Evolutionary conservation across 2,329 filamentous ascomycete genomes (phyloP), one percentile per base, ranked within the genome.

Genomic region (Simplicillium sp.): DNA sequence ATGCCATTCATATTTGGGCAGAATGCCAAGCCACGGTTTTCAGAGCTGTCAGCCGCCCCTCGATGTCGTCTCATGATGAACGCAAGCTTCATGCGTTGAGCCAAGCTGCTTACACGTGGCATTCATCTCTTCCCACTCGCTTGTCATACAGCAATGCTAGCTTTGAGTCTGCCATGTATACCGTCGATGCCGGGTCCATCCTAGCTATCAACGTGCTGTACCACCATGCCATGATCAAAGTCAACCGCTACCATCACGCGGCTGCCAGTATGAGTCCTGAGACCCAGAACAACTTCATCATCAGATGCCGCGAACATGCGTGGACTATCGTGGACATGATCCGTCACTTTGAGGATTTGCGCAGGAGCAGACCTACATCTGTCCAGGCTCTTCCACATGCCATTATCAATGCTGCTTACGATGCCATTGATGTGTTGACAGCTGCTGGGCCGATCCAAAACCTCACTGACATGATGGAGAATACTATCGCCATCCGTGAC

Each of bases 121-220:
- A 64, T 15, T 59, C 60, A 2, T 65, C 68, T 14, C 58, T 87
- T 3, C 79, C 82, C 3, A 54, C 65, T 8, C 61, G 71, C 31
- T 61, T 84, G 18, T 55, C 59, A 9, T 79, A 78, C 51, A 73
- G 66, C 3, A 55, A 67, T 4, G 60, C 68, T 40, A 84, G 82
- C 43, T 61, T 85, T 12, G 69, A 77, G 35, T 62, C 65, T 25
- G 75, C 72, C 34, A 67, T 75, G 7, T 59, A 67, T 25, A 71
- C 72, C 18, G 75, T 61, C 13, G 59, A 72, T 48, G 64, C 72
- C 2, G 77, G 77, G 5, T 68, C 70, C 0, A 81, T 80, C 52
- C 60, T 84, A 41, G 74, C 72, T 2, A 73, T 84, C 57, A 81
- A 86, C 55, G 63, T 82, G 20, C 62, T 84, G n/a, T 82, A 82